Evolutionary conservation across 352 stramenopile species (phyloP), one percentile per base, ranked within the genome.

Genomic region (Globisporangium irregulare): DNA sequence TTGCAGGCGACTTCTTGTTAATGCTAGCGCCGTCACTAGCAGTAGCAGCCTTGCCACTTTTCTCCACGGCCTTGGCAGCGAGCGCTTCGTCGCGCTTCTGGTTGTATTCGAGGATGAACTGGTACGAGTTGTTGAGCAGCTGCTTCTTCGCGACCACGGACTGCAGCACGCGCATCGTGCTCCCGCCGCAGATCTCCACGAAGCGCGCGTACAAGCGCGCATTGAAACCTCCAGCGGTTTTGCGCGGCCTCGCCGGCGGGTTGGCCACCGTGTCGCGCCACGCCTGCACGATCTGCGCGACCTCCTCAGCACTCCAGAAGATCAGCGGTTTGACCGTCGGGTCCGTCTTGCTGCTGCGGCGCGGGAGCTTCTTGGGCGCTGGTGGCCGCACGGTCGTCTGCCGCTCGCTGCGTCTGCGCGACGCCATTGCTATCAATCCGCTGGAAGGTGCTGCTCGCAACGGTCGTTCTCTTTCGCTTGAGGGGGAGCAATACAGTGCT

Each of bases 261-360:
- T 64, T 58, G 20, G 56, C 64, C 18, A 69, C 38, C 27, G 41
- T 59, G 41, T 64, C 38, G 15, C 56, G 43, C 64, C 64, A 69
- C 57, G 64, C 56, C 12, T 57, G 24, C 41, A 69, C 55, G 27
- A 69, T 59, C 24, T 48, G 57, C 29, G 38, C 56, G 41, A 69
- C 57, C 46, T 69, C 64, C 14, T 69, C 64, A 14, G 55, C n/a
- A 4, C 22, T 64, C 64, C 64, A 69, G 32, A 69, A 69, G 27
- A 64, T 15, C 27, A 69, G 55, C 41, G 64, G 64, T 43, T 69
- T 69, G 27, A 69, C 64, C 12, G 36, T 62, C 36, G 62, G 62
- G 62, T 68, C 62, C 24, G 53, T 68, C 62, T 68, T 68, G 53
- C 62, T 68, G 53, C 62, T 60, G 36, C 62, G 62, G 7, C 62